These are phyloP conservation scores for Verticillium tricorpus DNA, from an alignment of 2,329 filamentous ascomycete species.

Conservation along the genomic window DNA sequence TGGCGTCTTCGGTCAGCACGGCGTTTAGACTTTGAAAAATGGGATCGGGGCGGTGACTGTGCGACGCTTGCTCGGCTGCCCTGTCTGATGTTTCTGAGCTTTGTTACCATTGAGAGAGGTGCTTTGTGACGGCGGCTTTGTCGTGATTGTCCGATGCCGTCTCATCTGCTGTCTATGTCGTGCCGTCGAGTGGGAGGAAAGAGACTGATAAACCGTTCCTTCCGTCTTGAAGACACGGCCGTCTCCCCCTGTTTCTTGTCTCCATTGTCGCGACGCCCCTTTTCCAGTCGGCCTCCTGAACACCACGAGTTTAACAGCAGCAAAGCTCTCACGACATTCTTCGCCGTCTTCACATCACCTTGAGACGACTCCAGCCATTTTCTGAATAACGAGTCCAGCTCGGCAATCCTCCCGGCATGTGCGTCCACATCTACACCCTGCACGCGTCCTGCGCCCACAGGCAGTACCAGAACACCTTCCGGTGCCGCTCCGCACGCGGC, in stretches of 20 bases:
- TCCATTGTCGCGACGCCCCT: neutral
- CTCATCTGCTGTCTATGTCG: neutral
- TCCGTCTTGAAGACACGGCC: neutral
- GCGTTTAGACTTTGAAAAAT: neutral
- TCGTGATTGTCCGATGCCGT: neutral
- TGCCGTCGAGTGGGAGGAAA: neutral
- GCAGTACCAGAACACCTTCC: conserved; percentile 28
- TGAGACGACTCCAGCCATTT: too few species aligned
- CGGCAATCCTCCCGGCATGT: conserved; percentile 19
- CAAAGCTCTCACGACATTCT: too few species aligned
- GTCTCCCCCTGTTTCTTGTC: neutral
- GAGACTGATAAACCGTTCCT: neutral
- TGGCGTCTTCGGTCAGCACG: conserved; percentile 2
- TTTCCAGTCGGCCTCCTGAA: neutral
- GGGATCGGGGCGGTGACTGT: neutral
- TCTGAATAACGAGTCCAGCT: too few species aligned
- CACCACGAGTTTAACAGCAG: neutral
- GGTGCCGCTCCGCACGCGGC: conserved; percentile 21
- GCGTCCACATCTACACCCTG: conserved; percentile 23
- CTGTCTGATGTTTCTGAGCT: neutral
- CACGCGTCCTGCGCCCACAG: conserved; percentile 22
- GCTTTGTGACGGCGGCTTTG: neutral
- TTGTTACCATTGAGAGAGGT: neutral
- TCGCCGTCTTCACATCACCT: too few species aligned
- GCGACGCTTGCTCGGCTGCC: neutral